phyloP scores from a whole-genome alignment of 768 basidiomycete genomes.

The Boletus coccyginus region DNA sequence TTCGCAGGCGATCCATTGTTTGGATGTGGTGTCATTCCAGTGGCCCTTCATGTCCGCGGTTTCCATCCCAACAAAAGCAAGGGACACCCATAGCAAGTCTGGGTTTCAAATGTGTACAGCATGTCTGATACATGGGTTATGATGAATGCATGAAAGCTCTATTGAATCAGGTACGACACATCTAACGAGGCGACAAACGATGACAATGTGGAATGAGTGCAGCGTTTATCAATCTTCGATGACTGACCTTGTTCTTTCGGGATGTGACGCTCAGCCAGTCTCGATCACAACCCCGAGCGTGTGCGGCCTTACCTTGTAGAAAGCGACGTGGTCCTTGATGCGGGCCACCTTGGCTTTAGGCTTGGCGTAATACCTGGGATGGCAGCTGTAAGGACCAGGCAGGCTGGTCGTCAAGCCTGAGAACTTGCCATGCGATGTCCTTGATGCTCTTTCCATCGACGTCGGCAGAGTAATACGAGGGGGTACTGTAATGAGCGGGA shows the following conservation, averaged over 20 bases:
- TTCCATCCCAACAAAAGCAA: background rate
- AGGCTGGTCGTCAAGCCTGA: background rate
- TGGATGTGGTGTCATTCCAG: background rate
- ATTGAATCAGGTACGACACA: background rate
- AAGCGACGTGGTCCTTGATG: constrained; percentile 45
- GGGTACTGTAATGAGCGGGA: no score
- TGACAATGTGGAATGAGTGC: background rate
- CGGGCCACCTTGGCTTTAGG: constrained; percentile 54
- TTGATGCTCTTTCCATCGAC: no score
- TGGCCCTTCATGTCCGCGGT: background rate
- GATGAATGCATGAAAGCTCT: background rate
- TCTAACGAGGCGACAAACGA: background rate
- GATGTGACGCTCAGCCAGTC: background rate
- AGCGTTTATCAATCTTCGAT: constrained; percentile 13
- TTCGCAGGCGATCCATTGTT: background rate
- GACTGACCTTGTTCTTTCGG: constrained; percentile 19
- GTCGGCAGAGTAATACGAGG: no score
- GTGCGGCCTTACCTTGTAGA: constrained; percentile 33
- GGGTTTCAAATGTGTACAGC: background rate
- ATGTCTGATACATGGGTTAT: background rate
- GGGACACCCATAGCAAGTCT: background rate
- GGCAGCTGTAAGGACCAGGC: background rate
- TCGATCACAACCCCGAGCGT: background rate
- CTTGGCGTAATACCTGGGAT: constrained; percentile 61
- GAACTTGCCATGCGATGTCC: constrained; percentile 65